Percentiles rank a stretch among this genome's conserved stretches.
Evolutionary conservation across 148 eudicot genomes (phyloP).

Genomic region (Vaccinium myrtillus): DNA sequence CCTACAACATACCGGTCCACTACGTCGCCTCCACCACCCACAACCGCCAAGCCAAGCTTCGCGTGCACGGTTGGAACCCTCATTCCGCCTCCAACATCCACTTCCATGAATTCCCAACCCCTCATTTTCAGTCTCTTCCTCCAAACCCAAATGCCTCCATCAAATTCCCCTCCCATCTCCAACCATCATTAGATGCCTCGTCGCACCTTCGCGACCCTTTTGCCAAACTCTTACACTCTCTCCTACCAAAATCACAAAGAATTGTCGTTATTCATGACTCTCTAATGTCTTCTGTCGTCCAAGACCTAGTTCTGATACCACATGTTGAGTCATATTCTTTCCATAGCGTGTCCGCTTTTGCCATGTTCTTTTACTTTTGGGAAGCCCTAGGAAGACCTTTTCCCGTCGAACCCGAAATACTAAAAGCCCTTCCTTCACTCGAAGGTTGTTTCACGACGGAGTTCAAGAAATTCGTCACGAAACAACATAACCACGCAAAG

Average conservation of each 20-base stretch:
- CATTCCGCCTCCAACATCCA: not conserved
- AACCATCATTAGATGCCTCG: slow-evolving; percentile 17
- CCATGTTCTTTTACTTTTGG: slow-evolving; percentile 19
- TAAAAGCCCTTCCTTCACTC: slow-evolving; percentile 17
- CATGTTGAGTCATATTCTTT: slow-evolving; percentile 18
- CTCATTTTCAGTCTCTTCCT: slow-evolving; percentile 14
- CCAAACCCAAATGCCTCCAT: slow-evolving; percentile 12
- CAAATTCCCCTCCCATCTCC: slow-evolving; percentile 22
- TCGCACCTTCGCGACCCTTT: slow-evolving; percentile 12
- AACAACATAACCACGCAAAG: slow-evolving; percentile 11
- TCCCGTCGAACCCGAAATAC: not conserved
- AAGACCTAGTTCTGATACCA: slow-evolving; percentile 10
- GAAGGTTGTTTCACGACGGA: slow-evolving; percentile 25
- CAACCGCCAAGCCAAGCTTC: slow-evolving; percentile 19
- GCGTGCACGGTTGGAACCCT: slow-evolving; percentile 23
- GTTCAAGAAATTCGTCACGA: slow-evolving; percentile 2
- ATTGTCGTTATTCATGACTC: slow-evolving; percentile 19
- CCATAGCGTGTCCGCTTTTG: slow-evolving; percentile 24
- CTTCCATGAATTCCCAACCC: slow-evolving; percentile 22
- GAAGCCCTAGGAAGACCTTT: slow-evolving; percentile 21
- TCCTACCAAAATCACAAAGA: not conserved
- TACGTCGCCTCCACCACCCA: slow-evolving; percentile 13
- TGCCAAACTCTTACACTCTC: slow-evolving; percentile 1
- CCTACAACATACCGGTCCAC: slow-evolving; percentile 20
- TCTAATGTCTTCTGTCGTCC: slow-evolving; percentile 19